Conservation (phyloP, 257 asterid species). For the Solanum gandarillasii region DNA sequence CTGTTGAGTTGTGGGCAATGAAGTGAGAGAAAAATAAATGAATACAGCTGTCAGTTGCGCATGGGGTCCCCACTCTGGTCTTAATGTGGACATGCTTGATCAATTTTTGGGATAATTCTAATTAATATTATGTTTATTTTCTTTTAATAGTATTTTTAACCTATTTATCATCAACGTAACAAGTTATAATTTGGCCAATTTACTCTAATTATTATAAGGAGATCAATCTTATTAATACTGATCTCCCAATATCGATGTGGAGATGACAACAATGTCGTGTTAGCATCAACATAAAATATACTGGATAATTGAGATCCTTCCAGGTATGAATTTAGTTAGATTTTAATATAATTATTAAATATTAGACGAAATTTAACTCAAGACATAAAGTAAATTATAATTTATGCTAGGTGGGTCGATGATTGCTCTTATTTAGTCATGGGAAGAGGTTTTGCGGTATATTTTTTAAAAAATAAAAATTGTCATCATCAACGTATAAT, state of each 20-base stretch:
- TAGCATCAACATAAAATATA: background rate
- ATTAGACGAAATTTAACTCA: background rate
- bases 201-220: background rate
- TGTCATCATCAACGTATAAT: background rate
- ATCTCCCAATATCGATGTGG: background rate
- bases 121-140: background rate
- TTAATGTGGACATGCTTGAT: background rate
- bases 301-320: no score
- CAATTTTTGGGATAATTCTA: background rate
- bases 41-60: background rate
- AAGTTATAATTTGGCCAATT: background rate
- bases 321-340: rapidly evolving
- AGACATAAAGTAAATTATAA: background rate
- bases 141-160: background rate
- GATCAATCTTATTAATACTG: background rate
- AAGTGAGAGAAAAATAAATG: background rate
- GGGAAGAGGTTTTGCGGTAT: background rate
- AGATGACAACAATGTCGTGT: background rate
- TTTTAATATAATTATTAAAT: background rate
- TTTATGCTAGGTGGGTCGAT: background rate
- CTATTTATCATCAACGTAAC: background rate
- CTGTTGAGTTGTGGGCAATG: background rate
- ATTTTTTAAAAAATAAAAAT: background rate
- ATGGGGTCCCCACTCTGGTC: background rate
- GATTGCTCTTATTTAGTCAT: background rate